phyloP scores from a whole-genome alignment of 2,329 filamentous ascomycete species.

The Alternaria sp. region DNA sequence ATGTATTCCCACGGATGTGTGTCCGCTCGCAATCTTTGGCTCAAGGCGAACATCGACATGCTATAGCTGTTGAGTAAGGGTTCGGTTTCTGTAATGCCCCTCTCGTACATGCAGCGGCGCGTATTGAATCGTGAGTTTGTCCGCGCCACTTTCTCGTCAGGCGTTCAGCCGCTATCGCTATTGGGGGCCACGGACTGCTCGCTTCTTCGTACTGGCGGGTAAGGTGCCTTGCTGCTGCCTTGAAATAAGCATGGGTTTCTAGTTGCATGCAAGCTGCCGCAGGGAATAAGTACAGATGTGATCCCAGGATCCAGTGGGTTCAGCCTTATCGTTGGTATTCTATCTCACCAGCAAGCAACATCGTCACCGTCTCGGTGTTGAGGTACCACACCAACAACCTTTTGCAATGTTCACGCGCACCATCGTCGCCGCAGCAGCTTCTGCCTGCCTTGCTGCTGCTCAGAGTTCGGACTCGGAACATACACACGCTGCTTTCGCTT shows the following conservation, averaged over 20 bases:
- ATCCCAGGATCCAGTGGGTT: slow-evolving; percentile 5
- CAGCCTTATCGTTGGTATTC: slow-evolving; percentile 21
- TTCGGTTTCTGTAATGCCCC: slow-evolving; percentile 1
- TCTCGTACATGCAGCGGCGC: slow-evolving; percentile 8
- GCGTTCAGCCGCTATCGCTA: slow-evolving; percentile 8
- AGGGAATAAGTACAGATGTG: slow-evolving; percentile 17
- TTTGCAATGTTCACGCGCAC: slow-evolving; percentile 37
- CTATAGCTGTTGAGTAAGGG: not conserved
- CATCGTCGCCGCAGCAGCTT: slow-evolving; percentile 33
- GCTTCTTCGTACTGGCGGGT: slow-evolving; percentile 8
- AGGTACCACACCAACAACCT: slow-evolving; percentile 11
- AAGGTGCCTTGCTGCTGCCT: slow-evolving; percentile 5
- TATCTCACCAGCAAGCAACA: slow-evolving; percentile 11
- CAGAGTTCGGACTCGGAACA: slow-evolving; percentile 36
- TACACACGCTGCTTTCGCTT: slow-evolving; percentile 61
- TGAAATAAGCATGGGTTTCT: slow-evolving; percentile 6
- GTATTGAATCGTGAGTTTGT: slow-evolving; percentile 4
- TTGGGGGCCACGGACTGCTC: slow-evolving; percentile 10
- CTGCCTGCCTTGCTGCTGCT: slow-evolving; percentile 34
- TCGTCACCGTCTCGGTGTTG: slow-evolving; percentile 10
- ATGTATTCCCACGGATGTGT: not conserved
- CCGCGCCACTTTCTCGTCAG: slow-evolving; percentile 6
- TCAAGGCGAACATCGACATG: not conserved
- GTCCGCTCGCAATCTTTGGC: not conserved
- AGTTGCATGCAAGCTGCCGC: slow-evolving; percentile 4